Percentiles rank a stretch among this genome's conserved stretches.
phyloP scores from a whole-genome alignment of 176 grass and related monocot genomes.

The Cenchrus fungigraminus region DNA sequence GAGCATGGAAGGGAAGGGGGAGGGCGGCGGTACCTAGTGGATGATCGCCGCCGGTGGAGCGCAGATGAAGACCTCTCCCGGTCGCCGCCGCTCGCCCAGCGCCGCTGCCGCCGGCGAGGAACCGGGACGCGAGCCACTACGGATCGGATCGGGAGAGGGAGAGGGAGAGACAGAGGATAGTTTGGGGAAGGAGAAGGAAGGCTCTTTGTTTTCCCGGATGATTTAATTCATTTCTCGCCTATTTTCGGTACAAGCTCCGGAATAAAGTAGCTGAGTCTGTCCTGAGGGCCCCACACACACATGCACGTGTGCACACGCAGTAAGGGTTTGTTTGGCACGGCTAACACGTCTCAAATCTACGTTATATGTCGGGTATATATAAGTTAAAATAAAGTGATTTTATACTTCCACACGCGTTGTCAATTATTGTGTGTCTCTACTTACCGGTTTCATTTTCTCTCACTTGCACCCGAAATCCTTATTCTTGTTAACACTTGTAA shows the following conservation, averaged over 20 bases:
- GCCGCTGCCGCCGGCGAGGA: slow-evolving; percentile 21
- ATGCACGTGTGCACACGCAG: too few species aligned
- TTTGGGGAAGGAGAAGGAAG: neutral
- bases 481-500: neutral
- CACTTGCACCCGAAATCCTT: neutral
- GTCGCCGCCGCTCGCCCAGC: slow-evolving; percentile 9
- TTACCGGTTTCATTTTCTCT: neutral
- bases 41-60: neutral
- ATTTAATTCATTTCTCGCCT: slow-evolving; percentile 14
- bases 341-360: neutral
- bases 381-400: neutral
- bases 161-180: slow-evolving; percentile 1
- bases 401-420: neutral
- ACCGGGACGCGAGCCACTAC: neutral
- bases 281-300: neutral
- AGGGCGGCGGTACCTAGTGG: neutral
- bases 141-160: slow-evolving; percentile 19
- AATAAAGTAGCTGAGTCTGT: slow-evolving; percentile 16
- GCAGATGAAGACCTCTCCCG: neutral
- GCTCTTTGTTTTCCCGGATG: neutral
- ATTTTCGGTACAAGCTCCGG: slow-evolving; percentile 6
- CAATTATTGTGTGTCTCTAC: neutral
- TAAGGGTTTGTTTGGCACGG: neutral
- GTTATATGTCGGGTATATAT: neutral
- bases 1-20: neutral